Evolutionary conservation across 768 basidiomycete species (phyloP), one percentile per base, ranked within the genome.

Genomic region (Termitomyces sp.): DNA sequence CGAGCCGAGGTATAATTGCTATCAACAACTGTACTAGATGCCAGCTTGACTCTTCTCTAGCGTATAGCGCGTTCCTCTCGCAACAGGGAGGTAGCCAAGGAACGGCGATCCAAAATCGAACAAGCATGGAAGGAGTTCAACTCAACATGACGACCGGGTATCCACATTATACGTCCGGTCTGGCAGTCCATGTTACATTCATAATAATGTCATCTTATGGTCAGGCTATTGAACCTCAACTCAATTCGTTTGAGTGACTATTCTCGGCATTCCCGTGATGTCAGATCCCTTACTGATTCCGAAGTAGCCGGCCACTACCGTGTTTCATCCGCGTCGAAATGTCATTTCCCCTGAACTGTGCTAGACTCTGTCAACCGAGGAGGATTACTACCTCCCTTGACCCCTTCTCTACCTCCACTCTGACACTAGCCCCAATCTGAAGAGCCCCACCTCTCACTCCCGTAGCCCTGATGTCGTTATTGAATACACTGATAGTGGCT

Each of bases 81-180:
- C 41, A 91, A 91, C 66, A 78, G 87, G 52, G 79, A 82, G 60
- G 66, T 68, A 5, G 83, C 89, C 9, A 89, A 84, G 65, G 77
- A 77, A 60, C 77, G 80, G 54, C 76, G 76, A 51, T 68, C 67
- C 48, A 87, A 82, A 70, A 75, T 77, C 16, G 84, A 88, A 65
- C 74, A 82, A 57, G 87, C 79, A 24, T 76, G 79, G 70, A 78
- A 79, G 67, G 84, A 87, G 45, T 81, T 90, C 55, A 83, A 83
- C 62, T 72, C 77, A 36, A 30, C 44, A 45, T 63, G 55, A 60
- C 28, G n/a, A n/a, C 18, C 38, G 38, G 38, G n/a, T 36, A 46
- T 24, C 38, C 50, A 52, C 24, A 46, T 33, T 28, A 28, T 46
- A 52, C 28, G 30, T 47, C 32, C 18, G 35, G 36, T 2, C 51